phyloP scores from a whole-genome alignment of 306 rosid species.

The Malus fusca region DNA sequence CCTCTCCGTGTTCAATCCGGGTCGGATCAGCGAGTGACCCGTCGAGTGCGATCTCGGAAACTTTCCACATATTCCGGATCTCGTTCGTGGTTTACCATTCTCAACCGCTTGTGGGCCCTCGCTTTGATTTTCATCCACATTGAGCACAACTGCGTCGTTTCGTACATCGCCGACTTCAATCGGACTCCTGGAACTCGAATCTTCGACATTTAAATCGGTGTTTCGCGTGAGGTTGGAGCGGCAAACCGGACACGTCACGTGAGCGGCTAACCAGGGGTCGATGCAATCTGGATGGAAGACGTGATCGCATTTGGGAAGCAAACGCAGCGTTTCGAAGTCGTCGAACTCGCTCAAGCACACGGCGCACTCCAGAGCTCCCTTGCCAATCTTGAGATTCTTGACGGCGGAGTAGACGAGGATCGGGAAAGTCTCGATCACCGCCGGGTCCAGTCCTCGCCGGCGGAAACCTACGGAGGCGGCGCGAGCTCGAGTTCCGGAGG shows the following conservation, averaged over 20 bases:
- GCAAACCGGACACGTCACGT: conserved; percentile 68
- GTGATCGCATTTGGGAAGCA: conserved; percentile 64
- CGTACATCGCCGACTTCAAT: not conserved
- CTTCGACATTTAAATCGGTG: not conserved
- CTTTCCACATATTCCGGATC: conserved; percentile 6
- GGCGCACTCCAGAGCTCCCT: conserved; percentile 54
- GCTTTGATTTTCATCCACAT: not conserved
- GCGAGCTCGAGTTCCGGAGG: not conserved
- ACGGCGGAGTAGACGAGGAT: conserved; percentile 48
- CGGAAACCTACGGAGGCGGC: not conserved
- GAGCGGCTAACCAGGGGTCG: conserved; percentile 60
- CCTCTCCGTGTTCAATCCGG: conserved; percentile 35
- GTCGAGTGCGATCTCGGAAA: conserved; percentile 58
- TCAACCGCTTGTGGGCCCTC: not conserved
- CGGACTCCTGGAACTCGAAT: not conserved
- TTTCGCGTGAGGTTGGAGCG: conserved; percentile 33
- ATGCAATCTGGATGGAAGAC: conserved; percentile 68
- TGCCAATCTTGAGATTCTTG: conserved; percentile 44
- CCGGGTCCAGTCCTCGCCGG: conserved; percentile 38
- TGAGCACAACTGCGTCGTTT: not conserved
- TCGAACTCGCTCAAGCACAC: conserved; percentile 66
- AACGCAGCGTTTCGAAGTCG: conserved; percentile 48
- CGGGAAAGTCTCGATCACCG: conserved; percentile 45
- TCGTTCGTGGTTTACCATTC: not conserved
- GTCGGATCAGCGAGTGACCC: conserved; percentile 49